Conservation (phyloP, 106 monocot species). For the Dendrobium catenatum region DNA sequence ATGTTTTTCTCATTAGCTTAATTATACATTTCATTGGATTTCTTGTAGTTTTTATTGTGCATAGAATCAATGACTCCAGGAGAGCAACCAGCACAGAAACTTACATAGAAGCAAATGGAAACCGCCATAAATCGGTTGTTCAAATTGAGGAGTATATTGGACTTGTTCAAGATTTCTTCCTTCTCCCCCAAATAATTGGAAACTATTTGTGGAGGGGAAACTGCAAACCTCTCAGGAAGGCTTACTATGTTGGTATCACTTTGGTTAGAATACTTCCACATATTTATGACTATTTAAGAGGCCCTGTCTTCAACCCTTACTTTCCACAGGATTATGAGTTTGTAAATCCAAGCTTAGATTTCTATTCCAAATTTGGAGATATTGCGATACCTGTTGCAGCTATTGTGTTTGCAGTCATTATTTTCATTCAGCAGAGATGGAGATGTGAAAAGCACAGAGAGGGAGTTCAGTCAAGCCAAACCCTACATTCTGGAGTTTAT, state of each 20-base stretch:
- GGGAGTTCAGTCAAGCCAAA: constrained; percentile 21
- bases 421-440: constrained; percentile 56
- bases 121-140: constrained; percentile 32
- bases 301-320: constrained; percentile 49
- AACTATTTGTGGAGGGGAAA: constrained; percentile 52
- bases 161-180: constrained; percentile 62
- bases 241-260: constrained; percentile 57
- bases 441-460: constrained; percentile 23
- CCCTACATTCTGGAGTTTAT: constrained; percentile 45
- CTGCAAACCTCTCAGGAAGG: constrained; percentile 46
- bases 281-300: constrained; percentile 51
- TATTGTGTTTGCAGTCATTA: constrained; percentile 18
- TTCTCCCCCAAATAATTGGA: constrained; percentile 69
- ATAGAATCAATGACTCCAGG: constrained; percentile 18
- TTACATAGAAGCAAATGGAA: constrained; percentile 30
- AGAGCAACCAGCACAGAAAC: constrained; percentile 15
- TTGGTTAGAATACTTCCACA: constrained; percentile 59
- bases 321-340: constrained; percentile 40
- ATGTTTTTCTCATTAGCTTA: constrained; percentile 33
- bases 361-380: constrained; percentile 59
- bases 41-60: constrained; percentile 24
- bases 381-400: constrained; percentile 44
- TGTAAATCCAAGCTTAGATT: constrained; percentile 53
- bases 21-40: constrained; percentile 36
- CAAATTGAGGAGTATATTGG: constrained; percentile 54